Conservation (phyloP, 1,284 basidiomycete genomes). For the Taiwanofungus camphoratus region DNA sequence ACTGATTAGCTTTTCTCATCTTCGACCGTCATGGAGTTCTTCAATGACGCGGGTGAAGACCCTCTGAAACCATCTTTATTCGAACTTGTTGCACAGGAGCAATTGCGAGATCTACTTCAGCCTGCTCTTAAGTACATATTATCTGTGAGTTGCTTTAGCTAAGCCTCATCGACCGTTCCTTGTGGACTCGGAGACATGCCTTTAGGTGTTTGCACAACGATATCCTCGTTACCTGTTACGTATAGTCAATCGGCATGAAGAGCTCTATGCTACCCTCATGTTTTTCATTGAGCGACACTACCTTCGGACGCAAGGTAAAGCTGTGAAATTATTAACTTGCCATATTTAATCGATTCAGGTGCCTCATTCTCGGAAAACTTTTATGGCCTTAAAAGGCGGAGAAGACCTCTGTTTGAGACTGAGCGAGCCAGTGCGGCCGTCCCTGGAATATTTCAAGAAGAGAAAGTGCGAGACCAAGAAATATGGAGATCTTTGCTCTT, state of each 20-base stretch:
- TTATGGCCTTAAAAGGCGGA: slow-evolving; percentile 80
- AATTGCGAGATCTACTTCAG: slow-evolving; percentile 87
- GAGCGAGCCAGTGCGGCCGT: slow-evolving; percentile 62
- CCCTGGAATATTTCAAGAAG: slow-evolving; percentile 55
- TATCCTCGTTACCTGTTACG: slow-evolving; percentile 91
- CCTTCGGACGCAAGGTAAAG: slow-evolving; percentile 74
- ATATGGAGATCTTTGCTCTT: slow-evolving; percentile 73
- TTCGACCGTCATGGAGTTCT: slow-evolving; percentile 66
- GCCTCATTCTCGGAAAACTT: slow-evolving; percentile 93
- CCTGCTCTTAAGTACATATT: slow-evolving; percentile 95
- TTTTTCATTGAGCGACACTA: slow-evolving; percentile 89
- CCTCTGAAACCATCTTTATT: slow-evolving; percentile 87
- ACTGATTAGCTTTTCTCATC: too few species aligned
- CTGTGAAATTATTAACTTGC: not conserved
- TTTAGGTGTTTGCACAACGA: slow-evolving; percentile 91
- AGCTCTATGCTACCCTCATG: slow-evolving; percentile 89
- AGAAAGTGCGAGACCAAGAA: slow-evolving; percentile 57
- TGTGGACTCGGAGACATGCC: not conserved
- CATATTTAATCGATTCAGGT: slow-evolving; percentile 36
- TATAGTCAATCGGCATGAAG: slow-evolving; percentile 93
- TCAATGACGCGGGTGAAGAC: slow-evolving; percentile 66
- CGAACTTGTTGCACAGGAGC: slow-evolving; percentile 94
- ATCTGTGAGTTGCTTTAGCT: slow-evolving; percentile 49
- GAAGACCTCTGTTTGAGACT: slow-evolving; percentile 64
- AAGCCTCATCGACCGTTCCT: not conserved